Percentiles rank a stretch among this genome's conserved stretches.
These are phyloP conservation scores for Candida sphagnicola DNA, from an alignment of 805 yeast species.

Conservation along the genomic window DNA sequence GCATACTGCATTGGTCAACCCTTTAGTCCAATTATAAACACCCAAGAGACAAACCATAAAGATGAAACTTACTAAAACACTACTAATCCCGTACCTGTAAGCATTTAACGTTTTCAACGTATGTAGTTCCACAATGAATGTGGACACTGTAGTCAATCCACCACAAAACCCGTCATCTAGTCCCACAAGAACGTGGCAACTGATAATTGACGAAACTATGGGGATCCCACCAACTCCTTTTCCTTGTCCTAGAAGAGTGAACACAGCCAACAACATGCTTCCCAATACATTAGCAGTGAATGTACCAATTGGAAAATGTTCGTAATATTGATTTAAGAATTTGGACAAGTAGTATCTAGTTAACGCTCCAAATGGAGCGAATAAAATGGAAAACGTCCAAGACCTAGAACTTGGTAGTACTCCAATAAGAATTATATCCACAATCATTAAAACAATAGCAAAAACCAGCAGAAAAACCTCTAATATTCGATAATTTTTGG, in stretches of 20 bases:
- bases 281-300: slow-evolving; percentile 48
- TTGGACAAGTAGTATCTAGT: slow-evolving; percentile 53
- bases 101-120: slow-evolving; percentile 26
- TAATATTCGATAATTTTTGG: slow-evolving; percentile 16
- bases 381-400: slow-evolving; percentile 66
- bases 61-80: slow-evolving; percentile 46
- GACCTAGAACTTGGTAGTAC: slow-evolving; percentile 47
- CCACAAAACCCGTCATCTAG: slow-evolving; percentile 69
- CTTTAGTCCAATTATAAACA: slow-evolving; percentile 65
- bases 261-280: slow-evolving; percentile 38
- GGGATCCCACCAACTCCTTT: slow-evolving; percentile 15
- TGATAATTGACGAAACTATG: slow-evolving; percentile 26
- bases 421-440: slow-evolving; percentile 41
- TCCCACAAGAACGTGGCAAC: slow-evolving; percentile 53
- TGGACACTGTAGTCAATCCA: slow-evolving; percentile 67
- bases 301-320: slow-evolving; percentile 53
- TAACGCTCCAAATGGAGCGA: slow-evolving; percentile 71
- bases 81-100: slow-evolving; percentile 47
- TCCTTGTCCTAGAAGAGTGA: slow-evolving; percentile 46
- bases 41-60: slow-evolving; percentile 62
- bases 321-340: slow-evolving; percentile 38
- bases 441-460: slow-evolving; percentile 23
- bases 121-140: slow-evolving; percentile 67
- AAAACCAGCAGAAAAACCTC: slow-evolving; percentile 14
- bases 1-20: slow-evolving; percentile 29